Conservation (phyloP, 75 land plant species). For the Chamaecyparis obtusa region DNA sequence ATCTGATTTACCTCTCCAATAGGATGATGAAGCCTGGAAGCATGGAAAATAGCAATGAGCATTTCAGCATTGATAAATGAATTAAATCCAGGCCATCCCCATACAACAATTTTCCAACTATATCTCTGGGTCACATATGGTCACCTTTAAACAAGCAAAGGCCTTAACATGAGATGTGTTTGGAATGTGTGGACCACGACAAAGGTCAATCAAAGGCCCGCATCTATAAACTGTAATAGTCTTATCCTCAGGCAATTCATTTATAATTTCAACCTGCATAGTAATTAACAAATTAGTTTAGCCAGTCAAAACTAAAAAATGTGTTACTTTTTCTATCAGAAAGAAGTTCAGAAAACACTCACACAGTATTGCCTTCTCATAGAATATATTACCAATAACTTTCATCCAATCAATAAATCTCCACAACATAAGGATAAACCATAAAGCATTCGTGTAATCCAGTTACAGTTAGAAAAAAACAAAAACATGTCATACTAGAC, state of each 20-base stretch:
- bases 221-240: slow-evolving; percentile 98
- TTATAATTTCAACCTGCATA: slow-evolving; percentile 88
- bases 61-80: neutral
- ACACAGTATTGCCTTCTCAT: neutral
- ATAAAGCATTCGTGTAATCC: neutral
- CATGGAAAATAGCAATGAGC: neutral
- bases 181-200: slow-evolving; percentile 99
- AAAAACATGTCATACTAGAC: neutral
- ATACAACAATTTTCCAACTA: neutral
- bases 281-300: neutral
- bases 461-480: neutral
- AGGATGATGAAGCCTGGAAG: slow-evolving; percentile 92
- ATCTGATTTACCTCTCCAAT: slow-evolving; percentile 92
- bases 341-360: neutral
- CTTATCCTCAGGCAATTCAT: slow-evolving; percentile 87
- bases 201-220: slow-evolving; percentile 95
- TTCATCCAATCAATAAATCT: neutral
- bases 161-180: slow-evolving; percentile 98
- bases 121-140: neutral
- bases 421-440: neutral
- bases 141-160: slow-evolving; percentile 87
- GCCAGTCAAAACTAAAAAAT: neutral
- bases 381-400: neutral
- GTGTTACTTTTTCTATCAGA: neutral
- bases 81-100: neutral